Evolutionary conservation across 495 filamentous ascomycete genomes (phyloP).

Genomic region (Penicillium herquei): DNA sequence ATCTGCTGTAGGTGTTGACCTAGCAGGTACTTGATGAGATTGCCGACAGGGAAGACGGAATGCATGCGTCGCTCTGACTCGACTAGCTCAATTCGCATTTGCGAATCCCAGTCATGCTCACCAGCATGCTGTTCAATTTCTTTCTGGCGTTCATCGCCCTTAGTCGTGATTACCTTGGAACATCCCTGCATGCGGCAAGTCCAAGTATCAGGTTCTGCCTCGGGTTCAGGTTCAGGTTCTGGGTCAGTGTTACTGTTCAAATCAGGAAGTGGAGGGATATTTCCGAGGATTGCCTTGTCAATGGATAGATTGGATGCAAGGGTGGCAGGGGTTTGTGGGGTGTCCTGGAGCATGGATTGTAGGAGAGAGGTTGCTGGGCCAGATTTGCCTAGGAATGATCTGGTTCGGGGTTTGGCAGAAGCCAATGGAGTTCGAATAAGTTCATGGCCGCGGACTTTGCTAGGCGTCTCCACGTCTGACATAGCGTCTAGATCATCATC

Average conservation of each 20-base stretch:
- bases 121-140: constrained; percentile 63
- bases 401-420: constrained; percentile 33
- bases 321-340: constrained; percentile 6
- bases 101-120: constrained; percentile 61
- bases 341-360: constrained; percentile 34
- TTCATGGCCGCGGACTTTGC: constrained; percentile 41
- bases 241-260: constrained; percentile 44
- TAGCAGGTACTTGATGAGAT: constrained; percentile 36
- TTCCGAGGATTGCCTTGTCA: constrained; percentile 27
- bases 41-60: constrained; percentile 35
- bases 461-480: constrained; percentile 45
- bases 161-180: constrained; percentile 57
- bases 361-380: constrained; percentile 30
- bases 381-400: constrained; percentile 34
- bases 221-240: constrained; percentile 35
- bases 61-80: constrained; percentile 46
- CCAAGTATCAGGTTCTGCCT: constrained; percentile 65
- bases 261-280: constrained; percentile 9
- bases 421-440: constrained; percentile 45
- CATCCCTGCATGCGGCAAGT: constrained; percentile 69
- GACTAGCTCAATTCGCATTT: constrained; percentile 59
- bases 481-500: constrained; percentile 38
- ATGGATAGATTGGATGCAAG: constrained; percentile 13
- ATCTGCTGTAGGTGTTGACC: constrained; percentile 25
- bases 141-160: constrained; percentile 53